These are phyloP conservation scores for Dictyostelium citrinum DNA, from an alignment of 78 protist genomes.

Conservation along the genomic window DNA sequence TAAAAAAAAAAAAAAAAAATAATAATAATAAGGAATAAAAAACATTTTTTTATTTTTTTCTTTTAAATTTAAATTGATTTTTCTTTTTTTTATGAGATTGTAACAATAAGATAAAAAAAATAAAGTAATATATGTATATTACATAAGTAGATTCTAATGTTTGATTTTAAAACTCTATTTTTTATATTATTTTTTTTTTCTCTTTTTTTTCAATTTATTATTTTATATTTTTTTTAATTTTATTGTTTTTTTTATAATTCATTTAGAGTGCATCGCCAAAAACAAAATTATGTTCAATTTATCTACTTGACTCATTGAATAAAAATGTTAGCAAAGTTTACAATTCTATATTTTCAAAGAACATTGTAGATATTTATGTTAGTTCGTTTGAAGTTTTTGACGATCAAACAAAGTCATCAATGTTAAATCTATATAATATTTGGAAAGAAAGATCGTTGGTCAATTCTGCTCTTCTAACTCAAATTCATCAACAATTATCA, in stretches of 20 bases:
- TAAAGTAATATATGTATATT: not conserved
- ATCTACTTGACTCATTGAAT: not conserved
- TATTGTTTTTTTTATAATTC: not conserved
- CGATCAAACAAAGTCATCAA: not conserved
- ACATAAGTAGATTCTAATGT: not conserved
- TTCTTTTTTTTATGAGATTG: not conserved
- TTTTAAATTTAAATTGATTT: not conserved
- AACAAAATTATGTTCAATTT: not conserved
- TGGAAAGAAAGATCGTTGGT: constrained; percentile 12
- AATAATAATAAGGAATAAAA: not conserved
- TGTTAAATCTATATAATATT: not conserved
- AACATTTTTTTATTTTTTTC: not conserved
- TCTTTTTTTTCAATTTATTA: not conserved
- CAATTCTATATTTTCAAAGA: not conserved
- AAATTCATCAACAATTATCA: not conserved
- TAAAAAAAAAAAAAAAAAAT: not conserved
- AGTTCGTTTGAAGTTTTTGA: not conserved
- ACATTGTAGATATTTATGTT: not conserved
- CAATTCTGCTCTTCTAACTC: not conserved
- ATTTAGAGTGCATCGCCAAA: not conserved
- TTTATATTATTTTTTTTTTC: not conserved
- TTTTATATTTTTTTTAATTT: not conserved
- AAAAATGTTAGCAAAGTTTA: constrained; percentile 1
- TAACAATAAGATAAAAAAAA: not conserved
- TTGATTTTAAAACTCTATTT: not conserved